Evolutionary conservation across 495 filamentous ascomycete genomes (phyloP).

Genomic region (Clohesyomyces aquaticus): DNA sequence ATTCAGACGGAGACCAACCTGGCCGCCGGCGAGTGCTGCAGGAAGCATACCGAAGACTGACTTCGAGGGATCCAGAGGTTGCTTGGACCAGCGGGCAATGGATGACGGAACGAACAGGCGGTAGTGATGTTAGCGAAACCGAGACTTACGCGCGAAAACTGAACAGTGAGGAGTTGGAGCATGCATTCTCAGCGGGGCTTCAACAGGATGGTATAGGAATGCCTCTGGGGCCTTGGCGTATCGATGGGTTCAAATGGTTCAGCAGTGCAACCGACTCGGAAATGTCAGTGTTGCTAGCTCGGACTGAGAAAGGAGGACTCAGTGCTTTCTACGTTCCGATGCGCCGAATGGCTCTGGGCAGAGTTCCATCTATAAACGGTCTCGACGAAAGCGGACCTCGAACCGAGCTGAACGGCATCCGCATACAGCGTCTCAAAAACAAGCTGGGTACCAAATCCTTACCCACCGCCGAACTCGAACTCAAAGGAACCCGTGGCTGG

Average conservation of each 20-base stretch:
- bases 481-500: conserved; percentile 63
- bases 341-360: conserved; percentile 50
- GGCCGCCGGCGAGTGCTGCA: conserved; percentile 53
- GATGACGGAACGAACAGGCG: conserved; percentile 83
- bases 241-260: conserved; percentile 79
- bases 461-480: conserved; percentile 71
- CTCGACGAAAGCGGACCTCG: conserved; percentile 24
- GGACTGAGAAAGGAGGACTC: conserved; percentile 56
- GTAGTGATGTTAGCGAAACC: conserved; percentile 71
- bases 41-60: conserved; percentile 55
- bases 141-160: conserved; percentile 63
- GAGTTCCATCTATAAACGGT: conserved; percentile 38
- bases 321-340: conserved; percentile 72
- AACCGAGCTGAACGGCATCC: conserved; percentile 67
- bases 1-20: conserved; percentile 31
- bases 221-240: conserved; percentile 61
- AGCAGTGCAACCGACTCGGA: conserved; percentile 73
- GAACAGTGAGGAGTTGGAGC: conserved; percentile 29
- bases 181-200: conserved; percentile 15
- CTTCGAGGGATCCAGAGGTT: conserved; percentile 58
- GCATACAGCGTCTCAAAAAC: conserved; percentile 68
- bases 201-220: conserved; percentile 45
- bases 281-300: conserved; percentile 72
- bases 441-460: conserved; percentile 72
- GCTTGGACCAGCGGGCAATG: conserved; percentile 81